phyloP scores from a whole-genome alignment of 495 filamentous ascomycete genomes.

The Penicillium silybi region DNA sequence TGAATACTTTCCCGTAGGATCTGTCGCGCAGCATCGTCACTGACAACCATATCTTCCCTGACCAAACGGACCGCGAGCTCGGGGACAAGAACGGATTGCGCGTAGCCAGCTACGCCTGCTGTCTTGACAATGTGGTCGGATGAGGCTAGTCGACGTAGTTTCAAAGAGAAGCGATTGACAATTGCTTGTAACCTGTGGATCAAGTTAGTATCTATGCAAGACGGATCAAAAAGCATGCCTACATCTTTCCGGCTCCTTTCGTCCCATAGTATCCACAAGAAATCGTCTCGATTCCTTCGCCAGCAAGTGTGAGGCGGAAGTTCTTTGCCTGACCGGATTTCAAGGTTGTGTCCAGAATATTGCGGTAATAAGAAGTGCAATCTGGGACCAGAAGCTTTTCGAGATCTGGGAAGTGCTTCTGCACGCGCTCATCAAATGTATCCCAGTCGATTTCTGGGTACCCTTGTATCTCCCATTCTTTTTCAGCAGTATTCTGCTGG shows the following conservation, averaged over 20 bases:
- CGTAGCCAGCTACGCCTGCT: conserved; percentile 67
- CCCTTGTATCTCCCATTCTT: conserved; percentile 57
- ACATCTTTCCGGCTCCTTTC: conserved; percentile 66
- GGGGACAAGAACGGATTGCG: conserved; percentile 83
- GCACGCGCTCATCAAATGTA: conserved; percentile 59
- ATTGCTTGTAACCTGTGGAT: conserved; percentile 56
- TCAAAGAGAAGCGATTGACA: conserved; percentile 54
- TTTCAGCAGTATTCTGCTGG: conserved; percentile 51
- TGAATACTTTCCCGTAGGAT: conserved; percentile 71
- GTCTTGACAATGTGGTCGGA: conserved; percentile 66
- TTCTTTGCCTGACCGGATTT: conserved; percentile 59
- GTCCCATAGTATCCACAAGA: conserved; percentile 85
- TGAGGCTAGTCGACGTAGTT: conserved; percentile 59
- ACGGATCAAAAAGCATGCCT: conserved; percentile 10
- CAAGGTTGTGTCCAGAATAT: conserved; percentile 54
- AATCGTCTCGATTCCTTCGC: conserved; percentile 38
- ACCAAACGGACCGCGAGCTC: conserved; percentile 76
- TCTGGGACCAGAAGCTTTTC: conserved; percentile 55
- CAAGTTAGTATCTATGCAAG: neutral
- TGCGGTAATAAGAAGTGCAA: conserved; percentile 56
- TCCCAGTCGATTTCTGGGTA: conserved; percentile 83
- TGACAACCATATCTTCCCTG: conserved; percentile 78
- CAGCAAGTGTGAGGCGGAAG: conserved; percentile 45
- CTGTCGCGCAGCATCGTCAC: conserved; percentile 57
- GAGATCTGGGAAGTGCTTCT: conserved; percentile 51